Percentiles rank a stretch among this genome's conserved stretches.
phyloP scores from a whole-genome alignment of 306 rosid genomes.

The Cicer arietinum region DNA sequence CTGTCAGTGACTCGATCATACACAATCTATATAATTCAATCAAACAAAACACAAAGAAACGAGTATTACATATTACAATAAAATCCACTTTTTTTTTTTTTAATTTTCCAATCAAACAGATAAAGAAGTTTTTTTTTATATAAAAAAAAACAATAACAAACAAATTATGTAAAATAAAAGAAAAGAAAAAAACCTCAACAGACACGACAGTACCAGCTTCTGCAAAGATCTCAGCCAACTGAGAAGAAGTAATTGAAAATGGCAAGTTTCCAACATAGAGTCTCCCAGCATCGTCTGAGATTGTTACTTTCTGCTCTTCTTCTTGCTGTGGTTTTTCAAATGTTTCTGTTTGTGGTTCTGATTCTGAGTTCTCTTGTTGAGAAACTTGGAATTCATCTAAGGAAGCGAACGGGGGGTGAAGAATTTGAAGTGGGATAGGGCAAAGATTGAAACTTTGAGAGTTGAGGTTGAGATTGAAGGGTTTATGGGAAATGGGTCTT shows the following conservation, averaged over 20 bases:
- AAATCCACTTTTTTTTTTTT: background rate
- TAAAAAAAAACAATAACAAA: background rate
- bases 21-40: slow-evolving; percentile 63
- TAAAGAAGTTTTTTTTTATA: background rate
- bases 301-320: slow-evolving; percentile 49
- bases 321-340: slow-evolving; percentile 42
- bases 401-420: slow-evolving; percentile 50
- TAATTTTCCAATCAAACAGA: slow-evolving; percentile 1
- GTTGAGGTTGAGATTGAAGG: slow-evolving; percentile 53
- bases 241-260: slow-evolving; percentile 64
- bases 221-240: slow-evolving; percentile 68
- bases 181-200: slow-evolving; percentile 67
- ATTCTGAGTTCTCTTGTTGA: slow-evolving; percentile 47
- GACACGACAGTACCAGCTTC: slow-evolving; percentile 81
- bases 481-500: slow-evolving; percentile 53
- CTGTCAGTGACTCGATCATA: slow-evolving; percentile 86
- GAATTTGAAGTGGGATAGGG: slow-evolving; percentile 48
- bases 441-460: slow-evolving; percentile 47
- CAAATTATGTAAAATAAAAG: background rate
- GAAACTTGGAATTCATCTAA: slow-evolving; percentile 56
- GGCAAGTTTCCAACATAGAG: slow-evolving; percentile 91
- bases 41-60: slow-evolving; percentile 24
- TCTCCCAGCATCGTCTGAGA: slow-evolving; percentile 68
- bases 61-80: slow-evolving; percentile 5
- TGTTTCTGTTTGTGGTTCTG: slow-evolving; percentile 42